Base-by-base conservation (phyloP, 2,329 filamentous ascomycete genomes). In the Alternaria alternata region DNA sequence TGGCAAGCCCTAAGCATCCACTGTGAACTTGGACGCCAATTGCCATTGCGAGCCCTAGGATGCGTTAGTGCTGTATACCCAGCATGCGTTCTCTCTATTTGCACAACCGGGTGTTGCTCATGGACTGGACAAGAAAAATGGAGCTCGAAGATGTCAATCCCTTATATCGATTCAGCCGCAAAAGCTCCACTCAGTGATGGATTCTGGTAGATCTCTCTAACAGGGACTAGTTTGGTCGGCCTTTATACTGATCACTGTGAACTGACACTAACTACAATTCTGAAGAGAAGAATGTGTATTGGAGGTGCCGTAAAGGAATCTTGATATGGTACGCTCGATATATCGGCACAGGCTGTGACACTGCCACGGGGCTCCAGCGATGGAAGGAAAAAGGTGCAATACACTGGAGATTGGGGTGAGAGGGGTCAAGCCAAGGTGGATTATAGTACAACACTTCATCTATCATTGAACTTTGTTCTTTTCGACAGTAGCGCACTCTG, bases 91-190 rank as follows among this genome's bases (percentile, higher is more conserved):
- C 20, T 36, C 18, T 49, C 32, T 36, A 36, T 11, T 8, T 26
- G 2, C 32, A 12, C 8, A 26, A 8, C 12, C 16, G 16, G 20
- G 2, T 49, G 46, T 38, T 36, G 32, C 32, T 36, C 5, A 38
- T 36, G 30, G 20, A 49, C 16, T 38, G 20, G 20, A 26, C 2
- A 20, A 36, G 46, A 5, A 14, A 34, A 49, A 16, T 49, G 46
- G 46, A 7, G 34, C 32, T 49, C 20, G 32, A 49, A 36, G 46
- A 38, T 49, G 30, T 16, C 46, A 24, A 49, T 26, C 7, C 20
- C 46, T 24, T 49, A 20, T 49, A 14, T n/a, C 32, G 46, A 49
- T 49, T 49, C 20, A 49, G 46, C 32, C 46, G 46, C 46, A 49
- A 3, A 49, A 49, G 46, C 46, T 20, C 32, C 46, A 36, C 46